Evolutionary conservation across 345 rosid genomes (phyloP).

Genomic region (Clausena lansium): DNA sequence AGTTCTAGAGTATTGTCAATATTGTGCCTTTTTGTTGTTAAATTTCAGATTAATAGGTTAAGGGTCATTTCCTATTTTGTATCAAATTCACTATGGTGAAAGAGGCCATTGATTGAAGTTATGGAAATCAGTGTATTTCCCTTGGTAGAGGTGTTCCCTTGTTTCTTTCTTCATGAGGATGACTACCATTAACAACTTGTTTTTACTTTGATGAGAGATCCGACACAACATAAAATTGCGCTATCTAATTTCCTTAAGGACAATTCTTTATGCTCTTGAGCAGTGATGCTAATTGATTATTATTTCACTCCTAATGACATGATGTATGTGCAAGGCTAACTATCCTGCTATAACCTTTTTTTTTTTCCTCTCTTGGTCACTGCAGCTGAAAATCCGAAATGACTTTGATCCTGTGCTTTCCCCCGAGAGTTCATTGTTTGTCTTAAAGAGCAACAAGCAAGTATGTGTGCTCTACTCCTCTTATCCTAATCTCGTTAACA

Average conservation of each 20-base stretch:
- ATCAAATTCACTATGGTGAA: neutral
- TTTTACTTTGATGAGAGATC: neutral
- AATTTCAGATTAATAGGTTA: neutral
- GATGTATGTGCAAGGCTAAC: constrained; percentile 6
- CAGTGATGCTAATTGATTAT: constrained; percentile 4
- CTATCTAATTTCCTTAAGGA: neutral
- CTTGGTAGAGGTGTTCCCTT: neutral
- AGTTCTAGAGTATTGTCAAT: neutral
- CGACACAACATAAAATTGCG: neutral
- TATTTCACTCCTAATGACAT: neutral
- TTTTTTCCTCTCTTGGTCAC: constrained; percentile 10
- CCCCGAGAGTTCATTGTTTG: constrained; percentile 97
- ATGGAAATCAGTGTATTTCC: neutral
- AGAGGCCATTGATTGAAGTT: neutral
- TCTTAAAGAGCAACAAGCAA: constrained; percentile 90
- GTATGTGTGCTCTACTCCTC: constrained; percentile 40
- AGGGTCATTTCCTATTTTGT: neutral
- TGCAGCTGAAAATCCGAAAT: constrained; percentile 96
- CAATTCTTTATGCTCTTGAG: neutral
- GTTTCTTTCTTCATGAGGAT: neutral
- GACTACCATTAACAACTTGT: neutral
- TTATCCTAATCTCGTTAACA: neutral
- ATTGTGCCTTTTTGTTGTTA: neutral
- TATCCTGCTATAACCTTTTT: constrained; percentile 10
- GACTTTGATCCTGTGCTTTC: constrained; percentile 99